phyloP scores from a whole-genome alignment of 2,329 filamentous ascomycete species.

The Ophiostoma perfectum region DNA sequence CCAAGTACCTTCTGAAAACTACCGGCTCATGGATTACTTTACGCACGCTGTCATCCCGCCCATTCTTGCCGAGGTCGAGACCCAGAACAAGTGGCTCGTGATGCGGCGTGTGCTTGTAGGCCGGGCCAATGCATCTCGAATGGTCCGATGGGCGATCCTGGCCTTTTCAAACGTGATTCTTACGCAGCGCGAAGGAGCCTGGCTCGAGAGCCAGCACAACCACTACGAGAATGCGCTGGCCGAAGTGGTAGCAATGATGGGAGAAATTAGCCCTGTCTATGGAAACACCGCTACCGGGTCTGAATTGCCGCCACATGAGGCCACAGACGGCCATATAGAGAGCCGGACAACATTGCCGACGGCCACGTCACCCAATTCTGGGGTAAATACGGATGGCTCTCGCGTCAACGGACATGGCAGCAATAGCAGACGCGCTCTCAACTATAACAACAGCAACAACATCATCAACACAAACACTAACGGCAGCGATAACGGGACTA shows the following conservation, averaged over 20 bases:
- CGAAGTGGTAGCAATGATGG: conserved; percentile 30
- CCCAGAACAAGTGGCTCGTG: conserved; percentile 46
- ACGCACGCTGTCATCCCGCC: conserved; percentile 45
- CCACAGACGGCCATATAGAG: neutral
- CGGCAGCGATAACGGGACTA: neutral
- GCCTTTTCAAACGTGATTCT: conserved; percentile 47
- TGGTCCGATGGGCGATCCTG: conserved; percentile 46
- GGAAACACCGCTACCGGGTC: neutral
- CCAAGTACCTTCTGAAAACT: conserved; percentile 31
- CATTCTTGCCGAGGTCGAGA: conserved; percentile 49
- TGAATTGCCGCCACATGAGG: neutral
- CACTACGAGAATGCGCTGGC: conserved; percentile 37
- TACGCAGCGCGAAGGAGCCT: conserved; percentile 34
- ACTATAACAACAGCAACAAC: neutral
- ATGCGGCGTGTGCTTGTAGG: conserved; percentile 45
- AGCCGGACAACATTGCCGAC: neutral
- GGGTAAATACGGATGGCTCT: neutral
- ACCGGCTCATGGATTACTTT: conserved; percentile 45
- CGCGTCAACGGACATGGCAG: neutral
- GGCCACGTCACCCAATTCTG: neutral
- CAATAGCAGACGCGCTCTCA: neutral
- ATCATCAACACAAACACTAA: neutral
- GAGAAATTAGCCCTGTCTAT: neutral
- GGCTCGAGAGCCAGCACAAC: conserved; percentile 33
- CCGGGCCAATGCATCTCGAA: conserved; percentile 43